Percentiles rank a stretch among this genome's conserved stretches.
Conservation (phyloP, 2,329 filamentous ascomycete species). For the Neopestalotiopsis sp. region DNA sequence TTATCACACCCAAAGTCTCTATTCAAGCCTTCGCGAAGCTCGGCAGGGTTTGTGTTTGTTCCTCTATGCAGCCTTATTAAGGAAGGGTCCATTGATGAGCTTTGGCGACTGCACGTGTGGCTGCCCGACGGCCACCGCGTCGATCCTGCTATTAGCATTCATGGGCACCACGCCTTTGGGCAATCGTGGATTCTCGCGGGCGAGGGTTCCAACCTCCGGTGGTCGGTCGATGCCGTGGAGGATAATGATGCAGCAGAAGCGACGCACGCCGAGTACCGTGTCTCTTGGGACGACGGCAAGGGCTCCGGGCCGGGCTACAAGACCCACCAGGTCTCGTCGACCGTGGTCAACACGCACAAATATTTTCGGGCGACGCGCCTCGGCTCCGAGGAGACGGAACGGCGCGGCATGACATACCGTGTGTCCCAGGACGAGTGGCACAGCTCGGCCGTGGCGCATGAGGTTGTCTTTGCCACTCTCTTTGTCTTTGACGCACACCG, state of each 20-base stretch:
- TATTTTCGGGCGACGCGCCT: slow-evolving; percentile 21
- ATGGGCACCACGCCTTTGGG: slow-evolving; percentile 40
- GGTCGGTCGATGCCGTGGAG: slow-evolving; percentile 27
- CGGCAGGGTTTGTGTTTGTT: slow-evolving; percentile 40
- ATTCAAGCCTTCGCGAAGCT: slow-evolving; percentile 30
- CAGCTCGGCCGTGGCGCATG: slow-evolving; percentile 30
- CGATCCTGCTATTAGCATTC: slow-evolving; percentile 32
- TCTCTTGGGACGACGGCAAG: slow-evolving; percentile 34
- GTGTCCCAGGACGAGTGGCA: slow-evolving; percentile 38
- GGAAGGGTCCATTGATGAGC: slow-evolving; percentile 38
- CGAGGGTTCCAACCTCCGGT: slow-evolving; percentile 35
- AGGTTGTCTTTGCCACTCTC: slow-evolving; percentile 38
- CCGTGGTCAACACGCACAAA: slow-evolving; percentile 30
- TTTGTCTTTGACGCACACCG: slow-evolving; percentile 41
- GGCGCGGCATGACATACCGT: slow-evolving; percentile 30
- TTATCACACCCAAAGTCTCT: not conserved
- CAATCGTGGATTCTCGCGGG: slow-evolving; percentile 44
- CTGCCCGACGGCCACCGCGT: slow-evolving; percentile 36
- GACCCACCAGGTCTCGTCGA: slow-evolving; percentile 32
- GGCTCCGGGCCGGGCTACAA: slow-evolving; percentile 27
- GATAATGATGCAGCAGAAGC: slow-evolving; percentile 20
- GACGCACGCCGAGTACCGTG: slow-evolving; percentile 35
- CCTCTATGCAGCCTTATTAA: slow-evolving; percentile 39
- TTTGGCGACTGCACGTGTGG: slow-evolving; percentile 42
- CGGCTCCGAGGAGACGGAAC: slow-evolving; percentile 21